Percentiles rank a stretch among this genome's conserved stretches.
phyloP scores from a whole-genome alignment of 2,329 filamentous ascomycete genomes.

The Fusarium penzigii region DNA sequence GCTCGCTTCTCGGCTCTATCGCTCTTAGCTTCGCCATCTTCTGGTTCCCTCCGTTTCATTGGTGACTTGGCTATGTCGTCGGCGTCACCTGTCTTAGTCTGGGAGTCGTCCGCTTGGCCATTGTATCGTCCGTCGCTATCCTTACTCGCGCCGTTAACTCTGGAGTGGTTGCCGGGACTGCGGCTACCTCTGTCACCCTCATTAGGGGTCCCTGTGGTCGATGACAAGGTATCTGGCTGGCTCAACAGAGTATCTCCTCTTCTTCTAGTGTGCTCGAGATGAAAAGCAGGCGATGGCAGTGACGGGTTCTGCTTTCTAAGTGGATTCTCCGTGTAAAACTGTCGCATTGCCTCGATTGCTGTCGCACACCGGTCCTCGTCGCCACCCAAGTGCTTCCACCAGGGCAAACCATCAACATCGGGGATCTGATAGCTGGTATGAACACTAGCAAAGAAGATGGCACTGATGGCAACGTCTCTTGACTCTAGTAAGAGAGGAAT shows the following conservation, averaged over 20 bases:
- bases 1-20: conserved; percentile 45
- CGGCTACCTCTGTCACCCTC: conserved; percentile 50
- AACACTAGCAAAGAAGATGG: conserved; percentile 83
- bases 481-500: conserved; percentile 81
- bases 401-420: conserved; percentile 73
- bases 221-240: conserved; percentile 47
- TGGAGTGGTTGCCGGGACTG: conserved; percentile 49
- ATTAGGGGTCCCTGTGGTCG: conserved; percentile 50
- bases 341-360: conserved; percentile 76
- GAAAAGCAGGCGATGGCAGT: conserved; percentile 55
- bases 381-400: conserved; percentile 83
- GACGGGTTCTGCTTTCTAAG: conserved; percentile 57
- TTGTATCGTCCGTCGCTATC: conserved; percentile 33
- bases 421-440: conserved; percentile 75
- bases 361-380: conserved; percentile 68
- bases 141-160: conserved; percentile 42
- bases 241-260: conserved; percentile 45
- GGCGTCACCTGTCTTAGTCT: conserved; percentile 33
- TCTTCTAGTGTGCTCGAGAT: conserved; percentile 56
- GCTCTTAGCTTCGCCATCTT: conserved; percentile 35
- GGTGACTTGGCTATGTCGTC: conserved; percentile 39
- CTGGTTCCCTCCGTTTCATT: conserved; percentile 45
- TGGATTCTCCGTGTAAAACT: conserved; percentile 66
- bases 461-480: conserved; percentile 78
- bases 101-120: conserved; percentile 34